Percentiles rank a stretch among this genome's conserved stretches.
Evolutionary conservation across 2,329 filamentous ascomycete species (phyloP).

Genomic region (Cucurbitaria berberidis): DNA sequence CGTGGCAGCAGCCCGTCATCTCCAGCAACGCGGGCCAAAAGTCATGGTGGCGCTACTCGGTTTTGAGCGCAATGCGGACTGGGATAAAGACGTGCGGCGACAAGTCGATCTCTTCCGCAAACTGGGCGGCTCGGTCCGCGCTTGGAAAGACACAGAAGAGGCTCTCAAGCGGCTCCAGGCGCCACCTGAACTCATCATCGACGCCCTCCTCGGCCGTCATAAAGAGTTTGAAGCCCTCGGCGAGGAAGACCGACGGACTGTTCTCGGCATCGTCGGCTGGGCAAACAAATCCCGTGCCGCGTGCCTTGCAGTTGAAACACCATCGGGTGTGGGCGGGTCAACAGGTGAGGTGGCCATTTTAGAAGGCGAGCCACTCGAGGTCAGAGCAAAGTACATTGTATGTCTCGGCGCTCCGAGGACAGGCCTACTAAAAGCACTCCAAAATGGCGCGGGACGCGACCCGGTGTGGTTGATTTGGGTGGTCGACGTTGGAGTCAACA

Average conservation of each 20-base stretch:
- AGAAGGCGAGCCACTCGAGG: constrained; percentile 79
- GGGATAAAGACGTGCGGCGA: constrained; percentile 78
- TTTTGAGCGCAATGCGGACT: constrained; percentile 79
- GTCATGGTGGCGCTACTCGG: constrained; percentile 85
- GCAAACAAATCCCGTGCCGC: constrained; percentile 85
- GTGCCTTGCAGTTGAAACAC: constrained; percentile 87
- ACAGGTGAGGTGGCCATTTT: constrained; percentile 64
- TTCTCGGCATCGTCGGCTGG: constrained; percentile 92
- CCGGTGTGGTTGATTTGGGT: constrained; percentile 79
- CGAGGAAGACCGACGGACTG: constrained; percentile 79
- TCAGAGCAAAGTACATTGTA: constrained; percentile 82
- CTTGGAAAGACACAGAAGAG: constrained; percentile 64
- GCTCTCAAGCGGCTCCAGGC: constrained; percentile 63
- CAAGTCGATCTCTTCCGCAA: constrained; percentile 85
- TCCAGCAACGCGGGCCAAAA: constrained; percentile 81
- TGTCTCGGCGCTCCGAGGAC: constrained; percentile 86
- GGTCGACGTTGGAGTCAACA: constrained; percentile 84
- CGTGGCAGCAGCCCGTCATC: constrained; percentile 82
- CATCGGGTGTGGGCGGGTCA: constrained; percentile 83
- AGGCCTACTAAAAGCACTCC: constrained; percentile 79
- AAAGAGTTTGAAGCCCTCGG: constrained; percentile 88
- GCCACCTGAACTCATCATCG: constrained; percentile 80
- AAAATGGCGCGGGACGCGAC: constrained; percentile 60
- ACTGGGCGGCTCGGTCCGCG: constrained; percentile 75
- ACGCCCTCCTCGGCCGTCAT: constrained; percentile 85